Evolutionary conservation across 2,329 filamentous ascomycete genomes (phyloP).

Genomic region (Sclerotinia subarctica): DNA sequence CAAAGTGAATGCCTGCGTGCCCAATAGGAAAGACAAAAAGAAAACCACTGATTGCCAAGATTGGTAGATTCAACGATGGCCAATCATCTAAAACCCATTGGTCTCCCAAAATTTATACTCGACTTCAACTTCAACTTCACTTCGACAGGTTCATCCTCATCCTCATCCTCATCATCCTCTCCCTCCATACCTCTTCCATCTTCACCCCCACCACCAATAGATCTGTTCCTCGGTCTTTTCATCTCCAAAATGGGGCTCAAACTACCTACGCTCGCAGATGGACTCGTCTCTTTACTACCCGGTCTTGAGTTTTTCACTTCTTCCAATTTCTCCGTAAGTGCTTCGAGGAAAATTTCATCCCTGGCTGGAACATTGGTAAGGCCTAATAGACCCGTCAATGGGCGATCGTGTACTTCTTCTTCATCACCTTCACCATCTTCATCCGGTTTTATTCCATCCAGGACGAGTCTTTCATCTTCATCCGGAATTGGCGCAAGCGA

Average conservation of each 20-base stretch:
- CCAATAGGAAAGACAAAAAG: not conserved
- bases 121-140: conserved; percentile 31
- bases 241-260: conserved; percentile 18
- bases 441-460: conserved; percentile 2
- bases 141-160: conserved; percentile 21
- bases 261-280: conserved; percentile 4
- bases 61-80: not conserved
- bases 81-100: conserved; percentile 26
- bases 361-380: conserved; percentile 28
- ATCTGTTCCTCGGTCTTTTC: conserved; percentile 1
- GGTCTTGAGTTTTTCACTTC: conserved; percentile 26
- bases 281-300: conserved; percentile 15
- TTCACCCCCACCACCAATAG: conserved; percentile 2
- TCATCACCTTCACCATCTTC: conserved; percentile 22
- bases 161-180: conserved; percentile 18
- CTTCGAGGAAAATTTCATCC: conserved; percentile 32
- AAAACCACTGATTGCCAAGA: not conserved
- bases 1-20: not conserved
- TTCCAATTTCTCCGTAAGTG: conserved; percentile 32
- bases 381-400: conserved; percentile 32
- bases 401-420: conserved; percentile 28
- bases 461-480: not conserved
- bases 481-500: conserved; percentile 4
- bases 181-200: conserved; percentile 17
- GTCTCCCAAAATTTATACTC: conserved; percentile 33